These are phyloP conservation scores for Cyathus olla DNA, from an alignment of 1,284 basidiomycete genomes.

Conservation along the genomic window DNA sequence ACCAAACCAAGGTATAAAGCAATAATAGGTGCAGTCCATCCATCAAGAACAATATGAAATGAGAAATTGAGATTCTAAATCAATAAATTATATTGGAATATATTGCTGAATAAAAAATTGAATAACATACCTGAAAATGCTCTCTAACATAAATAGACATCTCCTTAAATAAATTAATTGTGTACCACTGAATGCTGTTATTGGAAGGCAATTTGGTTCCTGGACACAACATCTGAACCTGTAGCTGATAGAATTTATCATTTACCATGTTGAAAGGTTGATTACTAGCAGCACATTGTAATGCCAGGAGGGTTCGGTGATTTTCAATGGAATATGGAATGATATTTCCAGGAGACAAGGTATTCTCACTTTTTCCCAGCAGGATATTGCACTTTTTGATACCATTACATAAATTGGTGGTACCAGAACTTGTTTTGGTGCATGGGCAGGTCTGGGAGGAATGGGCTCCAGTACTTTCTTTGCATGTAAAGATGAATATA, in stretches of 20 bases:
- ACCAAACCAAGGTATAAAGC: slow-evolving; percentile 35
- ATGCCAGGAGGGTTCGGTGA: slow-evolving; percentile 12
- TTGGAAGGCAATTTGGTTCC: slow-evolving; percentile 28
- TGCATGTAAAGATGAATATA: slow-evolving; percentile 11
- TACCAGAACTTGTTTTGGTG: slow-evolving; percentile 6
- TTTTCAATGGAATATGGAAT: slow-evolving; percentile 8
- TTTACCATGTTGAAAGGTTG: slow-evolving; percentile 17
- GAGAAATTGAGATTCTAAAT: slow-evolving; percentile 4
- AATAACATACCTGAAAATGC: slow-evolving; percentile 22
- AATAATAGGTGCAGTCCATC: slow-evolving; percentile 33
- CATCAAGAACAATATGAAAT: slow-evolving; percentile 38
- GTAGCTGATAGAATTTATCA: slow-evolving; percentile 31
- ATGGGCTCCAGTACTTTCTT: slow-evolving; percentile 7
- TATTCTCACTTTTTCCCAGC: not conserved
- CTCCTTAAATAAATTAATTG: slow-evolving; percentile 26
- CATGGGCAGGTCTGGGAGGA: slow-evolving; percentile 2
- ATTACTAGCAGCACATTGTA: slow-evolving; percentile 11
- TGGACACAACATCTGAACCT: slow-evolving; percentile 38
- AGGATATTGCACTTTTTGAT: not conserved
- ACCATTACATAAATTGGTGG: slow-evolving; percentile 3
- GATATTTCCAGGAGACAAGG: too few species aligned
- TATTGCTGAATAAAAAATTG: slow-evolving; percentile 15
- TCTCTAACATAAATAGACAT: slow-evolving; percentile 17
- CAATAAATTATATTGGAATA: not conserved
- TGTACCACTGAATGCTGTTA: slow-evolving; percentile 32